Evolutionary conservation across 306 rosid species (phyloP), one percentile per base, ranked within the genome.

Genomic region (Citrullus colocynthis): DNA sequence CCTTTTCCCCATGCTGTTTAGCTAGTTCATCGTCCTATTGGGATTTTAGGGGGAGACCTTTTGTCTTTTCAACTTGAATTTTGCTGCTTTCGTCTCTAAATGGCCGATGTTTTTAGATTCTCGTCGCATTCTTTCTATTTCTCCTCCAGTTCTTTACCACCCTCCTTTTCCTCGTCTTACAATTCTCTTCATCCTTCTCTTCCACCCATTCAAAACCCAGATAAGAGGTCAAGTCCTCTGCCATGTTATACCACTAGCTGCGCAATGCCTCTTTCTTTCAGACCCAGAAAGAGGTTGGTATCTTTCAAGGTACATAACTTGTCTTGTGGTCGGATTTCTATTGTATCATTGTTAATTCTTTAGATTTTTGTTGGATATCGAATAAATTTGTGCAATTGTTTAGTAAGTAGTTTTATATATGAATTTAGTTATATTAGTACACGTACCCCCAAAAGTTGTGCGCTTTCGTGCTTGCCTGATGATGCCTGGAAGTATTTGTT

Each of bases 21-120:
- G 18, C 61, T 52, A 52, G 57, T 17, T 54, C 63, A 5, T 54
- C 28, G 2, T 34, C n/a, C 15, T 28, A 52, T 52, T 52, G 57
- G 57, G 57, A 16, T 52, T 14, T 48, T 71, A 37, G 58, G 76
- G 76, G 57, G 13, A 20, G 39, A 45, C 5, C 7, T 7, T 13
- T 45, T 71, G 41, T 21, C n/a, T 13, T 70, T 21, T 13, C 37
- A 71, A 48, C 20, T 45, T 8, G 17, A 51, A 32, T 74, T 69
- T 18, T 52, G 77, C 48, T 15, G 2, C 18, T 17, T 45, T 59
- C 36, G 4, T 78, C 62, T 71, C 57, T 78, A 81, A 85, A 94
- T 94, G 98, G 98, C 98, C 10, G 90, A 85, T 87, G 89, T 85
- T 80, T 51, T 87, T 80, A 90, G 86, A 75, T 81, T 88, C 57